Base-by-base conservation (phyloP, 2,329 filamentous ascomycete genomes). In the Grosmannia penicillata region DNA sequence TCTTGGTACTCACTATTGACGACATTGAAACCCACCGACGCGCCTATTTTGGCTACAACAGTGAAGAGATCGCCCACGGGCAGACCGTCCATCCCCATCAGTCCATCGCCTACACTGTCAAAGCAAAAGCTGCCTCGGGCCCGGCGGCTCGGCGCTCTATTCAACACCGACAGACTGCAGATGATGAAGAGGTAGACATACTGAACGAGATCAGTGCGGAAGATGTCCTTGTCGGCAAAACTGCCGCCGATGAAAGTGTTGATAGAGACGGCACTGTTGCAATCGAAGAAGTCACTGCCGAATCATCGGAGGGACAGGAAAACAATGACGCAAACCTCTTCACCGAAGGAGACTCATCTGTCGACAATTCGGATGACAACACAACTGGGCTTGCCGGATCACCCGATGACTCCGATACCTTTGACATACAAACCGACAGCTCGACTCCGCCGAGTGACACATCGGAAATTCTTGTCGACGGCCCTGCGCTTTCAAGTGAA, bases 21-120 rank as follows among this genome's bases (percentile, higher is more conserved):
- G 46, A 52, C 33, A 18, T 41, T 2, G 27, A 26, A 1, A 18
- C 34, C 4, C 29, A 33, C 8, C 40, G 32, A 15, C 45, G 45
- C 18, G 47, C 48, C 2, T 52, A 47, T 35, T 50, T 53, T 28
- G 41, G 34, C 18, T 51, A 49, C 36, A 28, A 17, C 1, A 42
- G 45, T 13, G 32, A 15, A 3, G 48, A 52, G 35, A 8, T 49
- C 3, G 22, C 21, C 2, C 33, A 29, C 14, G 42, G 41, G 9
- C 19, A 38, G 25, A 33, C 40, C 4, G 18, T 39, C 2, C 8
- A 21, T 8, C 32, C 27, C 11, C 38, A 43, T 11, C 24, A 23
- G 8, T 45, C 44, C 0, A 23, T 37, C 11, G 39, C 31, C 4
- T 47, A 39, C 25, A 23, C 34, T 18, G 35, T 46, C 14, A 22